Conservation (phyloP, 2,329 filamentous ascomycete genomes). For the Niveomyces coronatus region DNA sequence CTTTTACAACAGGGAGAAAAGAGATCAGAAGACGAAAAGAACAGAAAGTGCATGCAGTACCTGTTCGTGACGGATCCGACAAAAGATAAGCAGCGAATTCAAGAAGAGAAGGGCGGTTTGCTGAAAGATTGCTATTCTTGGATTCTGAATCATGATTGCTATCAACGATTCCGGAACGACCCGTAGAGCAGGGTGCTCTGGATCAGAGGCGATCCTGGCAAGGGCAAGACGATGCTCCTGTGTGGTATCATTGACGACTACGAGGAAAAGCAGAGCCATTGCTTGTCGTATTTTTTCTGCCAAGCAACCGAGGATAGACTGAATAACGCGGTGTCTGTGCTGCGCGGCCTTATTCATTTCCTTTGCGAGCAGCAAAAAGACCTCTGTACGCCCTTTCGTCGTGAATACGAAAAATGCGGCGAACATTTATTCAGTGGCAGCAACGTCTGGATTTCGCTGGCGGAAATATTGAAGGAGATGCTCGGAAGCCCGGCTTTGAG, state of each 20-base stretch:
- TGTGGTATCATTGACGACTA: slow-evolving; percentile 28
- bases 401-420: slow-evolving; percentile 20
- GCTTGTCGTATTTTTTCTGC: slow-evolving; percentile 30
- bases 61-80: slow-evolving; percentile 20
- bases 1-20: slow-evolving; percentile 2
- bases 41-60: slow-evolving; percentile 16
- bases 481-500: slow-evolving; percentile 23
- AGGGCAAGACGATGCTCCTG: slow-evolving; percentile 34
- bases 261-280: too few species aligned
- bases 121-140: slow-evolving; percentile 23
- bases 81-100: slow-evolving; percentile 25
- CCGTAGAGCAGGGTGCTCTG: slow-evolving; percentile 20
- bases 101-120: slow-evolving; percentile 24
- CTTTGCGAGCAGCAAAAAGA: slow-evolving; percentile 24
- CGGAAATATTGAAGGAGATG: slow-evolving; percentile 29
- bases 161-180: slow-evolving; percentile 11
- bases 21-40: slow-evolving; percentile 11
- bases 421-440: slow-evolving; percentile 23
- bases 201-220: slow-evolving; percentile 29
- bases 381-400: slow-evolving; percentile 13
- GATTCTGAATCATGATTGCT: slow-evolving; percentile 22
- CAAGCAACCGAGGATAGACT: slow-evolving; percentile 27
- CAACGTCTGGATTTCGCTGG: slow-evolving; percentile 25
- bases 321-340: slow-evolving; percentile 29
- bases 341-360: slow-evolving; percentile 32